Conservation (phyloP, 768 basidiomycete species). For the Cubamyces sp. region DNA sequence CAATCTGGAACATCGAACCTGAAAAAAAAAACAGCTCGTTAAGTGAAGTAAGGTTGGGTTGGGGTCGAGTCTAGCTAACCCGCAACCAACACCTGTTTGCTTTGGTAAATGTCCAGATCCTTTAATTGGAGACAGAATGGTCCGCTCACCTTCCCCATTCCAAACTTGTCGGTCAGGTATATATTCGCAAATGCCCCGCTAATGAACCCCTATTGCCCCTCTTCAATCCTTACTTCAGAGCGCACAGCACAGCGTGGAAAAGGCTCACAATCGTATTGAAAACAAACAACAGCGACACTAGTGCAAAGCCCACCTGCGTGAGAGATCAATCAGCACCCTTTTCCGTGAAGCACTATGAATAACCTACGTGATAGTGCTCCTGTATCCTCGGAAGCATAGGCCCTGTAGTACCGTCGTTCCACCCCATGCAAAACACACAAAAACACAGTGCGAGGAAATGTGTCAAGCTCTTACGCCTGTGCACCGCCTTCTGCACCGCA, state of each 20-base stretch:
- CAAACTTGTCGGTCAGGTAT: constrained; percentile 47
- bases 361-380: constrained; percentile 49
- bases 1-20: constrained; percentile 56
- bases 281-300: constrained; percentile 67
- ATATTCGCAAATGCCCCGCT: constrained; percentile 52
- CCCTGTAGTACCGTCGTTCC: constrained; percentile 78
- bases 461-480: constrained; percentile 32
- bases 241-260: no score
- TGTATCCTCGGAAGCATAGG: constrained; percentile 77
- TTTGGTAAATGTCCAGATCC: neutral
- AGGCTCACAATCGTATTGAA: constrained; percentile 45
- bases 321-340: neutral
- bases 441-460: constrained; percentile 61
- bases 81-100: neutral
- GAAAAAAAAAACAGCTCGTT: neutral
- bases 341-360: neutral
- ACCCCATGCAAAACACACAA: constrained; percentile 65
- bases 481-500: constrained; percentile 17
- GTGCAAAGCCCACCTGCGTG: constrained; percentile 48
- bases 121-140: no score
- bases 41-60: neutral
- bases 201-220: constrained; percentile 46
- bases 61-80: neutral
- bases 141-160: constrained; percentile 49
- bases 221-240: no score